phyloP scores from a whole-genome alignment of 169 alveolate species.

The Theileria sp. region DNA sequence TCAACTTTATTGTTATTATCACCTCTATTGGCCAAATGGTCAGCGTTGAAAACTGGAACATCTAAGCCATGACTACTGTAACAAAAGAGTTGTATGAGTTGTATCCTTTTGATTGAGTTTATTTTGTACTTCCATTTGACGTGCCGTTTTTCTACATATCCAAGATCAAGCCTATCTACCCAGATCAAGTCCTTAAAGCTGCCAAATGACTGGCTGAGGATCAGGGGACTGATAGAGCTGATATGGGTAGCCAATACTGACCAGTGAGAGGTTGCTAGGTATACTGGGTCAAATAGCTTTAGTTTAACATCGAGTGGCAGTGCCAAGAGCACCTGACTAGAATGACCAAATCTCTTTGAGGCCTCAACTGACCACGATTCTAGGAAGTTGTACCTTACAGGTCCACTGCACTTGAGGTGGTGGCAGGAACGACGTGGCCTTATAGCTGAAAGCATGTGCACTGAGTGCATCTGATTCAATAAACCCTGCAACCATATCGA shows the following conservation, averaged over 20 bases:
- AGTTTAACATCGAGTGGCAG: constrained; percentile 69
- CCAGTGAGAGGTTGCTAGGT: constrained; percentile 59
- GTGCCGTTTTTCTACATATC: constrained; percentile 28
- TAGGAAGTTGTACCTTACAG: constrained; percentile 72
- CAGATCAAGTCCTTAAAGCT: constrained; percentile 30
- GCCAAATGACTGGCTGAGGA: constrained; percentile 39
- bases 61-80: neutral
- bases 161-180: constrained; percentile 53
- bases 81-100: constrained; percentile 16
- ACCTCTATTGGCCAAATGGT: neutral
- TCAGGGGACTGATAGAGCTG: constrained; percentile 39
- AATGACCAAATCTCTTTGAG: constrained; percentile 45
- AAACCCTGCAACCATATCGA: constrained; percentile 70
- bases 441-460: constrained; percentile 71
- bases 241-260: constrained; percentile 43
- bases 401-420: constrained; percentile 65
- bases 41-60: neutral
- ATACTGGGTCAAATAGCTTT: constrained; percentile 54
- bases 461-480: constrained; percentile 76
- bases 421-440: constrained; percentile 68
- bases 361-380: constrained; percentile 73
- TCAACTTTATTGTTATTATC: neutral
- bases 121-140: constrained; percentile 37
- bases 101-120: constrained; percentile 31
- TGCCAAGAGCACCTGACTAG: constrained; percentile 65